Percentiles rank a stretch among this genome's conserved stretches.
Evolutionary conservation across 2,329 filamentous ascomycete species (phyloP).

Genomic region (Gyromitra esculenta): DNA sequence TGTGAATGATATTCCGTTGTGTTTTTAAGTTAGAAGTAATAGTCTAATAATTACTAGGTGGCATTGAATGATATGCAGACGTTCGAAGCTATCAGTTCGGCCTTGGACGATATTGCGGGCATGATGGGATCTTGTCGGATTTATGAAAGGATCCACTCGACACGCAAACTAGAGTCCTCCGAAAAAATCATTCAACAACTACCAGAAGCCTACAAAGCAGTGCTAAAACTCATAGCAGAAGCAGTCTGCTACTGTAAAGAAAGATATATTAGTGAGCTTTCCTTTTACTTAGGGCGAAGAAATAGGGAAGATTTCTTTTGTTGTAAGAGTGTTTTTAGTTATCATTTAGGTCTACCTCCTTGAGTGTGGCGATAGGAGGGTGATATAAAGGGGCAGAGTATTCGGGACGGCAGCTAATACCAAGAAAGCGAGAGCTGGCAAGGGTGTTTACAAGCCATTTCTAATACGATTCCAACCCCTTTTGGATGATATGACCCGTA

Average conservation of each 20-base stretch:
- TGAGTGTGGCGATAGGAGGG: background rate
- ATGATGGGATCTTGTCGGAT: conserved; percentile 9
- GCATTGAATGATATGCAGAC: conserved; percentile 22
- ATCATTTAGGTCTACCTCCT: background rate
- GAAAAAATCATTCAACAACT: conserved; percentile 1
- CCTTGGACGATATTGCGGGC: conserved; percentile 4
- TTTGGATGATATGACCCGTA: background rate
- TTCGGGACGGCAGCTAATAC: background rate
- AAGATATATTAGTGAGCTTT: background rate
- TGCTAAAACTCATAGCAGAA: conserved; percentile 1
- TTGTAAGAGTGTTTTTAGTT: background rate
- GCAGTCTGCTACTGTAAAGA: conserved; percentile 4
- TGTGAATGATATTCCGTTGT: background rate
- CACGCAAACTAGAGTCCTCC: background rate
- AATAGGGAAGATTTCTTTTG: background rate
- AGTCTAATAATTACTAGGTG: background rate
- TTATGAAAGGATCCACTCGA: conserved; percentile 1
- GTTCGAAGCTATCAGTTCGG: conserved; percentile 6
- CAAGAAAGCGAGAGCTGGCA: background rate
- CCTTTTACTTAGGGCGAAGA: background rate
- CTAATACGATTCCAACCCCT: background rate
- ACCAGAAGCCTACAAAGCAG: background rate
- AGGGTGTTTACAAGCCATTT: conserved; percentile 12
- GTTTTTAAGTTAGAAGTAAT: background rate
- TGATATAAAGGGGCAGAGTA: background rate